Evolutionary conservation across 805 yeast genomes (phyloP), one percentile per base, ranked within the genome.

Genomic region (Teunomyces kruisii): DNA sequence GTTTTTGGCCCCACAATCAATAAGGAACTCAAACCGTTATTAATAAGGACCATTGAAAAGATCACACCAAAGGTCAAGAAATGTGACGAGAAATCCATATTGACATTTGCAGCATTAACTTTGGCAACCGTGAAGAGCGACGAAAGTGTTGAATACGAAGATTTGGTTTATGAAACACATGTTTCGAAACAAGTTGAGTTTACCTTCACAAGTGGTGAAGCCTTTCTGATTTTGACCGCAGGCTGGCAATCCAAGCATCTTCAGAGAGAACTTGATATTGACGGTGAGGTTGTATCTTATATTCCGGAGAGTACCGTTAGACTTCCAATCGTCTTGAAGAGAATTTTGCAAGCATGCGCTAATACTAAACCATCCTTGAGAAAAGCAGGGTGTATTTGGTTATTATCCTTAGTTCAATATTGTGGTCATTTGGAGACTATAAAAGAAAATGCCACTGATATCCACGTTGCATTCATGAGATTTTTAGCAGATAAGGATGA

Each of bases 401-500:
- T 92, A 19, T 71, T 92, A 12, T 85, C 96, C 0, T 54, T 91
- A 35, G 83, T 83, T 6, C 96, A 89, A 56, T 87, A 80, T 56
- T 83, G 90, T 55, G 81, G 84, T 3, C 73, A 78, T 26, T 57
- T 72, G 10, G 55, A 66, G 1, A 56, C 58, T 0, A 61, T 85
- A 0, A 56, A 57, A 17, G 64, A 57, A 0, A 67, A 65, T 4
- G 71, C 88, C 0, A 67, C 79, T n/a, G 77, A 77, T 17, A 80
- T 90, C 35, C 97, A 92, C 60, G 58, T 77, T 3, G 68, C 85
- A 0, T 91, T 92, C 55, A 81, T 89, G 86, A 75, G 78, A 48
- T 87, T 88, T 57, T 70, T 92, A 44, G 82, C 88, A 0, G 94
- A 86, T 50, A 71, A 83, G 42, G 97, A 92, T 59, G 97, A 91